Evolutionary conservation across 2,329 filamentous ascomycete species (phyloP).

Genomic region (Stemphylium beticola): DNA sequence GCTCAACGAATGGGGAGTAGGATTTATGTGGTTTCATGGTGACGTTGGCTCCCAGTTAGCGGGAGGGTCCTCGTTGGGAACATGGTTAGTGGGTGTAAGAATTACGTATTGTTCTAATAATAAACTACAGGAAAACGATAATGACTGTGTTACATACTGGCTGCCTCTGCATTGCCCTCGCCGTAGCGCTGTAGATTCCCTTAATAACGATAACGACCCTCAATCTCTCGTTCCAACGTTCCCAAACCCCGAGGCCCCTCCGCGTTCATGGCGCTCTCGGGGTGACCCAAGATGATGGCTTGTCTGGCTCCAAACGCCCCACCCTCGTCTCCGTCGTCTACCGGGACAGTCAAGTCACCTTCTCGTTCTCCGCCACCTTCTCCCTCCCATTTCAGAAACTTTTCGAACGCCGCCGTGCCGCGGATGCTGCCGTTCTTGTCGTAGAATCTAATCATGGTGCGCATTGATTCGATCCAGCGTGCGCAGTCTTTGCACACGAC

Average conservation of each 20-base stretch:
- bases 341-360: slow-evolving; percentile 30
- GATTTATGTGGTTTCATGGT: no score
- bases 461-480: slow-evolving; percentile 38
- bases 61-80: not conserved
- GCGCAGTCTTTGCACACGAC: slow-evolving; percentile 40
- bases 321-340: slow-evolving; percentile 21
- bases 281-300: slow-evolving; percentile 32
- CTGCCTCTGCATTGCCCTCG: not conserved
- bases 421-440: slow-evolving; percentile 40
- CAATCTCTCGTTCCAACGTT: slow-evolving; percentile 15
- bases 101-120: not conserved
- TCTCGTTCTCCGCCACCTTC: slow-evolving; percentile 24
- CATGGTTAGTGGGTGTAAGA: not conserved
- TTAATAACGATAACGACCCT: slow-evolving; percentile 9
- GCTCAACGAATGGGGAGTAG: no score
- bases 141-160: no score
- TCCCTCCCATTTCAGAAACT: slow-evolving; percentile 36
- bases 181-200: not conserved
- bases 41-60: not conserved
- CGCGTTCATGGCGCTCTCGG: slow-evolving; percentile 21
- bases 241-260: slow-evolving; percentile 21
- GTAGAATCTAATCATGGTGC: slow-evolving; percentile 37
- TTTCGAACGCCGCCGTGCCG: slow-evolving; percentile 38
- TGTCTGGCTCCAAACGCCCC: slow-evolving; percentile 25
- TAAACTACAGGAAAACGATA: not conserved